Conservation (phyloP, 2,329 filamentous ascomycete species). For the Ascochyta pisi region DNA sequence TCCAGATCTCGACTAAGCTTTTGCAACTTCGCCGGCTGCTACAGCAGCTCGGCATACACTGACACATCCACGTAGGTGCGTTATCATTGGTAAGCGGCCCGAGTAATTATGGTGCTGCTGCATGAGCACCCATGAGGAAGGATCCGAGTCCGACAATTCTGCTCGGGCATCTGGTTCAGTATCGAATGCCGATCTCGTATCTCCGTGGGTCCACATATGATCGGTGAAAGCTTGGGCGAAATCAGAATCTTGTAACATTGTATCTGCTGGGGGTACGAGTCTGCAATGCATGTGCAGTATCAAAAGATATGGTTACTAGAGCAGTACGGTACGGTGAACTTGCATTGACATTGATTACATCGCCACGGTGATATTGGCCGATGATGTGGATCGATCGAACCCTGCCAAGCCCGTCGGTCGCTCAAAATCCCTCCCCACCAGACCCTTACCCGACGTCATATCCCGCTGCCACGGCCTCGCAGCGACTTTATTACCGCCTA, state of each 20-base stretch:
- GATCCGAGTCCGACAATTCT: neutral
- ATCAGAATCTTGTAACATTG: neutral
- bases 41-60: neutral
- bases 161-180: conserved; percentile 14
- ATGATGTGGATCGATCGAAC: neutral
- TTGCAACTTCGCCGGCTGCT: neutral
- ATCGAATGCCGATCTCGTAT: neutral
- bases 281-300: too few relatives aligned
- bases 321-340: too few relatives aligned
- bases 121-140: neutral
- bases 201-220: neutral
- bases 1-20: neutral
- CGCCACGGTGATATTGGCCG: neutral
- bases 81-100: neutral
- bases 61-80: neutral
- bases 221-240: neutral
- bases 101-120: neutral
- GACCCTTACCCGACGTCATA: conserved; percentile 10
- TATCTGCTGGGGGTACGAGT: neutral
- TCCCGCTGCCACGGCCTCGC: conserved; percentile 1
- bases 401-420: conserved; percentile 6
- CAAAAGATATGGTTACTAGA: too few relatives aligned
- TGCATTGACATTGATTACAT: too few relatives aligned
- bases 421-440: conserved; percentile 8
- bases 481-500: conserved; percentile 9